Conservation (phyloP, 768 basidiomycete species). For the Leccinum aurantiacum region DNA sequence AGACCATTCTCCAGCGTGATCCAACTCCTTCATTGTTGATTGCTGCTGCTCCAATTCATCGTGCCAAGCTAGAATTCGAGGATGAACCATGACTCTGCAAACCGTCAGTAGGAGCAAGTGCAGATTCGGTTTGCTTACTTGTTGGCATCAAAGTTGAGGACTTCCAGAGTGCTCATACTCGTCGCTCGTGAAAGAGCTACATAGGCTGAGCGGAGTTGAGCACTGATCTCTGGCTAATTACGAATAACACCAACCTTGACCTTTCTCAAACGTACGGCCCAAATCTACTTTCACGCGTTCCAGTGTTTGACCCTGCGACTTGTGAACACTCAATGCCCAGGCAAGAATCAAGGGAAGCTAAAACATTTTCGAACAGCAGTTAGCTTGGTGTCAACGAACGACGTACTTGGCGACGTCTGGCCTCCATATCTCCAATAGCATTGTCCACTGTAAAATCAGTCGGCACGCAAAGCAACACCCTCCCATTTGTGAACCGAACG, state of each 20-base stretch:
- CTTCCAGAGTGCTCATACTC: slow-evolving; percentile 60
- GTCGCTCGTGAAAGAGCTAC: slow-evolving; percentile 76
- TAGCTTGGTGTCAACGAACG: not conserved
- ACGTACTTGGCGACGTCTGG: slow-evolving; percentile 55
- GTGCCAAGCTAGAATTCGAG: slow-evolving; percentile 61
- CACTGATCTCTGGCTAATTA: not conserved
- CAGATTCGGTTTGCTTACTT: slow-evolving; percentile 43
- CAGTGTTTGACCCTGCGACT: slow-evolving; percentile 88
- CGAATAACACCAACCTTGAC: slow-evolving; percentile 53
- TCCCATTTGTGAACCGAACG: slow-evolving; percentile 55
- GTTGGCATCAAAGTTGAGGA: slow-evolving; percentile 57
- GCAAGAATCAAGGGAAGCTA: slow-evolving; percentile 68
- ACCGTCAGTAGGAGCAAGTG: not conserved
- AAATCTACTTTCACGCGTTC: slow-evolving; percentile 83
- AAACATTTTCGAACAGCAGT: slow-evolving; percentile 19
- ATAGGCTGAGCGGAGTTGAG: slow-evolving; percentile 45
- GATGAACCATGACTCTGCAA: slow-evolving; percentile 61
- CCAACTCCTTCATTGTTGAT: slow-evolving; percentile 7
- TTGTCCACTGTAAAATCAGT: slow-evolving; percentile 64
- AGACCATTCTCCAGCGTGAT: slow-evolving; percentile 18
- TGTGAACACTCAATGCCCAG: slow-evolving; percentile 88
- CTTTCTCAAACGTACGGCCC: slow-evolving; percentile 72
- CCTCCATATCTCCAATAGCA: slow-evolving; percentile 57
- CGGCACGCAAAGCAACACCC: slow-evolving; percentile 49
- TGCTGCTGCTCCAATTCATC: slow-evolving; percentile 28